Evolutionary conservation across 208 protist species (phyloP), one percentile per base, ranked within the genome.

Genomic region (Porcisia deanei): DNA sequence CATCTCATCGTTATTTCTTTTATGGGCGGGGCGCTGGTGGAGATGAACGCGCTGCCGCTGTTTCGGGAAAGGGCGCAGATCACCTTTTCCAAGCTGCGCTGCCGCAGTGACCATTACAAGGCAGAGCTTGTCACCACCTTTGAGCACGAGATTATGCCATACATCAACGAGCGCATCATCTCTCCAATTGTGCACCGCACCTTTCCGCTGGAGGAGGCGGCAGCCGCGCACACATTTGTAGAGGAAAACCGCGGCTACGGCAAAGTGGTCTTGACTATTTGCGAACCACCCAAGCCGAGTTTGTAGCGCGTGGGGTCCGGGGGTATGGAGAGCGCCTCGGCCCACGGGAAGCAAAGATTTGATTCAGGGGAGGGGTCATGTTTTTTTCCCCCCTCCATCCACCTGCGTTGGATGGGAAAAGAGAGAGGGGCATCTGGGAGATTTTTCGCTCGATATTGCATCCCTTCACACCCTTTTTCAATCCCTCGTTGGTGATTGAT

Each of bases 1-100:
- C 76, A 74, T 37, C 75, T 92, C 68, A 80, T 97, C 1, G 79
- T 96, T 14, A 39, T 95, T n/a, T 77, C 88, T 43, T 90, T 88
- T 74, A 90, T 95, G 75, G 89, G 92, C 34, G 93, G 90, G 9
- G 55, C 75, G 22, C 67, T 76, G 12, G 73, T 94, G 63, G 52
- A 86, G 53, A 54, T 94, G 34, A 89, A 92, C 68, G 79, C 77
- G 25, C 54, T 87, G 14, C 83, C 90, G 10, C 73, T 94, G 20
- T 87, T 92, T 43, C 80, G 79, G 12, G 86, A 93, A 74, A 74
- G 72, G 3, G 88, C 84, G 9, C 77, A 75, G 7, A 73, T 96
- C 60, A 84, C 90, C 69, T 96, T 94, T 58, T 88, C 87, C 43
- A 92, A 86, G 75, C 83, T 96, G 49, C 90, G 88, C 25, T 83